Percentiles rank a stretch among this genome's conserved stretches.
These are phyloP conservation scores for Microbotryomycetes sp. DNA, from an alignment of 1,284 basidiomycete species.

Conservation along the genomic window DNA sequence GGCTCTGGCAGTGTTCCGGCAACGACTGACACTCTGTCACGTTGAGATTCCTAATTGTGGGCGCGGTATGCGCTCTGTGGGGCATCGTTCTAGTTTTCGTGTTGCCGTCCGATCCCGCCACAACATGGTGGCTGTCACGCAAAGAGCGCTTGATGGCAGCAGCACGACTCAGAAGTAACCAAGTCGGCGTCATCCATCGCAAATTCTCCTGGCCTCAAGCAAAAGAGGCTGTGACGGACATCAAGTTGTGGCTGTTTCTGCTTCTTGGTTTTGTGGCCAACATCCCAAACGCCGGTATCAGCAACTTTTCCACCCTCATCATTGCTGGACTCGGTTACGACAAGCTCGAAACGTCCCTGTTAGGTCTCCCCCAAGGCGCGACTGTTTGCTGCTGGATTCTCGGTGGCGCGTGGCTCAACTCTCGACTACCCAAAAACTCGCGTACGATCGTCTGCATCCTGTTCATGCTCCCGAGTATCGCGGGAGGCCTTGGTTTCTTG, in stretches of 20 bases:
- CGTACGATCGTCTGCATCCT: constrained; percentile 23
- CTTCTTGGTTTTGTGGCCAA: constrained; percentile 40
- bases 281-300: constrained; percentile 42
- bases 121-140: constrained; percentile 40
- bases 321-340: constrained; percentile 41
- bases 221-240: constrained; percentile 41
- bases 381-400: constrained; percentile 12
- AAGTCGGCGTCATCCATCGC: constrained; percentile 44
- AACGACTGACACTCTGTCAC: neutral
- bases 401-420: constrained; percentile 1
- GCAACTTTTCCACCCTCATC: constrained; percentile 42
- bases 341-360: constrained; percentile 40
- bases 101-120: constrained; percentile 42
- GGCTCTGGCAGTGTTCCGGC: neutral
- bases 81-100: constrained; percentile 37
- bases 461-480: constrained; percentile 43
- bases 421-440: neutral
- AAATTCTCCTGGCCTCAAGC: constrained; percentile 44
- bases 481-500: constrained; percentile 42
- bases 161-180: constrained; percentile 42
- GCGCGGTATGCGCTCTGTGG: constrained; percentile 40
- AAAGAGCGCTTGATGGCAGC: constrained; percentile 45
- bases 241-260: constrained; percentile 41
- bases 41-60: constrained; percentile 37
- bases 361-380: constrained; percentile 42